A percentile compares a stretch with the other conserved stretches of the same genome.
phyloP scores from a whole-genome alignment of 1,139 yeast genomes.

The Lodderomyces margitis region DNA sequence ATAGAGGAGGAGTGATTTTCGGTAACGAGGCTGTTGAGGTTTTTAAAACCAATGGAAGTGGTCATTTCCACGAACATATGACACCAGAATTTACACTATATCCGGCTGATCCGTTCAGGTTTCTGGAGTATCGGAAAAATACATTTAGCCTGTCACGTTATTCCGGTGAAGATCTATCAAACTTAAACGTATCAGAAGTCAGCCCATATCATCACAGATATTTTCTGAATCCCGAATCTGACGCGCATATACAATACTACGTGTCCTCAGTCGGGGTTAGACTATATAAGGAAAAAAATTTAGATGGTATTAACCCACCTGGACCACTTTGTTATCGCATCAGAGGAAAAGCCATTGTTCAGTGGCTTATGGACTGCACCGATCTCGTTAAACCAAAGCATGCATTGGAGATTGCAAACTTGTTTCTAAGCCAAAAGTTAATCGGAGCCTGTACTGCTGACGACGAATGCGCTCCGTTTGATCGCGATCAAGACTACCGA shows the following conservation, averaged over 20 bases:
- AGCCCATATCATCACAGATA: slow-evolving; percentile 78
- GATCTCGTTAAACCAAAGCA: slow-evolving; percentile 60
- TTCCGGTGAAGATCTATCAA: neutral
- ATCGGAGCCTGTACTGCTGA: slow-evolving; percentile 25
- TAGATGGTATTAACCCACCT: slow-evolving; percentile 23
- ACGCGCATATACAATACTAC: slow-evolving; percentile 76
- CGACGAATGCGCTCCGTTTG: neutral
- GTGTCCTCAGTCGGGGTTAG: slow-evolving; percentile 68
- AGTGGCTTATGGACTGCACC: slow-evolving; percentile 90
- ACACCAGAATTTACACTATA: too few species aligned
- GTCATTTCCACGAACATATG: too few species aligned
- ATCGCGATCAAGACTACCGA: neutral
- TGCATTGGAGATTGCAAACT: slow-evolving; percentile 59
- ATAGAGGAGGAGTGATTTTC: neutral
- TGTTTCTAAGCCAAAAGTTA: slow-evolving; percentile 51
- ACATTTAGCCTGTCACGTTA: neutral
- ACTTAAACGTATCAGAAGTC: neutral
- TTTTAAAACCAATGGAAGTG: too few species aligned
- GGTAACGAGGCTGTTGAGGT: neutral
- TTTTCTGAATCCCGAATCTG: slow-evolving; percentile 88
- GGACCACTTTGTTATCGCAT: slow-evolving; percentile 45
- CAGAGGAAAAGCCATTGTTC: slow-evolving; percentile 76
- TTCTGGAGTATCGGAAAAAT: slow-evolving; percentile 7
- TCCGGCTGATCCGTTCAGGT: slow-evolving; percentile 2
- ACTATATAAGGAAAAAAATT: slow-evolving; percentile 42